Evolutionary conservation across 495 filamentous ascomycete species (phyloP).

Genomic region (Xylona heveae): DNA sequence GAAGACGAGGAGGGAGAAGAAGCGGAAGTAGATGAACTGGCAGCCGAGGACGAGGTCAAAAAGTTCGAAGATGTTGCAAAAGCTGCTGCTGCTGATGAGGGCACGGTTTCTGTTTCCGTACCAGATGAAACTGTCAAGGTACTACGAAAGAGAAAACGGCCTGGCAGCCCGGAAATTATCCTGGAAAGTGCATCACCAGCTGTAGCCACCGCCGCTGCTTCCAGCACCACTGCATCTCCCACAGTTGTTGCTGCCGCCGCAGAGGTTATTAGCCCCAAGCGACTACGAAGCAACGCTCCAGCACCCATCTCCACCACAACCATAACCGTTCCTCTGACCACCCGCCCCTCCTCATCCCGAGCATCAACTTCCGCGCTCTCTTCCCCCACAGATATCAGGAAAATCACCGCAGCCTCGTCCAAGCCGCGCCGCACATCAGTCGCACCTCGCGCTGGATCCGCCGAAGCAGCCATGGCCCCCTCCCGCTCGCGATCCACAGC

Average conservation of each 20-base stretch:
- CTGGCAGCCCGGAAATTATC: too few relatives aligned
- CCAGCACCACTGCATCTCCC: too few relatives aligned
- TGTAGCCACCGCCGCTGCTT: too few relatives aligned
- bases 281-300: too few relatives aligned
- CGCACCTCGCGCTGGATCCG: slow-evolving; percentile 8
- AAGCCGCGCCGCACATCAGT: slow-evolving; percentile 11
- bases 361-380: slow-evolving; percentile 26
- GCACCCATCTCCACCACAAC: slow-evolving; percentile 6
- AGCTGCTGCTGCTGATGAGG: too few relatives aligned
- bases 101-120: too few relatives aligned
- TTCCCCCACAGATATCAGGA: slow-evolving; percentile 7
- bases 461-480: slow-evolving; percentile 17
- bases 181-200: too few relatives aligned
- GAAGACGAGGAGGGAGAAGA: slow-evolving; percentile 3
- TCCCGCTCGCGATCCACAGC: slow-evolving; percentile 10
- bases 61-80: slow-evolving; percentile 6
- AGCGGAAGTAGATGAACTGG: slow-evolving; percentile 3
- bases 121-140: too few relatives aligned
- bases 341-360: slow-evolving; percentile 37
- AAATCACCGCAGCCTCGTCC: slow-evolving; percentile 8
- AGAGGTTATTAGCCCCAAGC: too few relatives aligned
- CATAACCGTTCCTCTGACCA: slow-evolving; percentile 18
- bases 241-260: too few relatives aligned
- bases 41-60: slow-evolving; percentile 6
- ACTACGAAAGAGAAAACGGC: too few relatives aligned